Percentiles rank a stretch among this genome's conserved stretches.
Evolutionary conservation across 202 grass and related monocot genomes (phyloP).

Genomic region (Bolboschoenoplectus hybrid): DNA sequence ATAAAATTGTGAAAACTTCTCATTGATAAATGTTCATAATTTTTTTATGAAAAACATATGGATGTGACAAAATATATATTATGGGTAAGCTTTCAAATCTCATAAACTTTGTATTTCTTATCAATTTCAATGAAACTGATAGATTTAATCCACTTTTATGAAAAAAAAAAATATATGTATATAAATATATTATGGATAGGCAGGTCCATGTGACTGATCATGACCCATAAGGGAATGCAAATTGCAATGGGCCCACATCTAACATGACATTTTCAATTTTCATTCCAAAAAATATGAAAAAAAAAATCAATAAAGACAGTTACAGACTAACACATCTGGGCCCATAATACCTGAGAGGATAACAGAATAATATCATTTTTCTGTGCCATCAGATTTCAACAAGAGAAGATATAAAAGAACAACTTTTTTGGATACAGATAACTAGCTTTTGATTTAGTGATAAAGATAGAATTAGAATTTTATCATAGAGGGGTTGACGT

Average conservation of each 20-base stretch:
- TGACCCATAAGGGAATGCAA: neutral
- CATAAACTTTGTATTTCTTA: no score
- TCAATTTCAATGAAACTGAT: neutral
- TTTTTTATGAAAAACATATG: no score
- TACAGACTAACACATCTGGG: neutral
- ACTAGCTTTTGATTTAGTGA: no score
- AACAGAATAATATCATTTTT: conserved; percentile 3
- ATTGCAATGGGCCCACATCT: neutral
- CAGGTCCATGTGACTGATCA: conserved; percentile 21
- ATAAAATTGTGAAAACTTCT: no score
- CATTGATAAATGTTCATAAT: no score
- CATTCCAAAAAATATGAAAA: neutral
- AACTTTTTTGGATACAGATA: no score
- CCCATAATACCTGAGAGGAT: neutral
- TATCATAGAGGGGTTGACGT: no score
- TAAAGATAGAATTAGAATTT: no score
- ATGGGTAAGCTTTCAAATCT: no score
- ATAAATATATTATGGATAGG: neutral
- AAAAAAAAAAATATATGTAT: neutral
- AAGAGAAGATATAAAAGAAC: neutral
- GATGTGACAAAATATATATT: no score
- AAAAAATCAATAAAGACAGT: neutral
- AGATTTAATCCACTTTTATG: neutral
- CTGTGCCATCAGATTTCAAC: neutral
- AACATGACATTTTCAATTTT: neutral